Base-by-base conservation (phyloP, 805 yeast species). In the Yamadazyma nakazawae region DNA sequence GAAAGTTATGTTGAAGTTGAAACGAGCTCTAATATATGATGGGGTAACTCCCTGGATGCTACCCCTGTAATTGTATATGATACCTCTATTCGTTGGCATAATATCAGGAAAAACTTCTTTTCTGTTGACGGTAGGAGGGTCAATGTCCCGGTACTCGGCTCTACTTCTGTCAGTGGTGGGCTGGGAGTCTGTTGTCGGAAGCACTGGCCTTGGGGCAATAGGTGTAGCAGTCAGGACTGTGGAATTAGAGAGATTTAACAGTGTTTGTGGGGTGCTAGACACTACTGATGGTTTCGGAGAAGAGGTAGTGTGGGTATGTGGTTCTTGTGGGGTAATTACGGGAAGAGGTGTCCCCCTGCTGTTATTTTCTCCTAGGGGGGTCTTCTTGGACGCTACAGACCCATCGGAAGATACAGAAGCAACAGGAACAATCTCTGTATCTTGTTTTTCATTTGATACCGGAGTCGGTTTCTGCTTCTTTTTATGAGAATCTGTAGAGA, bases 21-120 rank as follows among this genome's bases (percentile, higher is more conserved):
- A 41, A n/a, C 19, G 37, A 6, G 37, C 19, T n/a, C 37, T 19
- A 19, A 41, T 19, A 14, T 41, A 41, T 12, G 24, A 14, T 25
- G 43, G 24, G 10, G 43, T 41, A 18, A 40, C 36, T 6, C 36
- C 43, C 11, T 40, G 30, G 2, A 40, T 17, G 14, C 30, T 34
- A 19, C 21, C 36, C 7, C 19, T 31, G 19, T 30, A 31, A 16
- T 25, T 16, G 21, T 25, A 5, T 6, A 40, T 5, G 16, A 40
- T 25, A 10, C n/a, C 34, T 31, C 35, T 12, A 31, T 31, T 30
- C 5, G 17, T 9, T 40, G 43, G 43, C 43, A 40, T 13, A 8
- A 31, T 17, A 19, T 40, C 43, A 10, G 35, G 35, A 4, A 30
- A 8, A 8, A 11, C 17, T 16, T 25, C 34, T 10, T 30, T 25